Evolutionary conservation across 148 eudicot genomes (phyloP), one percentile per base, ranked within the genome.

Genomic region (Amaranthus cruentus): DNA sequence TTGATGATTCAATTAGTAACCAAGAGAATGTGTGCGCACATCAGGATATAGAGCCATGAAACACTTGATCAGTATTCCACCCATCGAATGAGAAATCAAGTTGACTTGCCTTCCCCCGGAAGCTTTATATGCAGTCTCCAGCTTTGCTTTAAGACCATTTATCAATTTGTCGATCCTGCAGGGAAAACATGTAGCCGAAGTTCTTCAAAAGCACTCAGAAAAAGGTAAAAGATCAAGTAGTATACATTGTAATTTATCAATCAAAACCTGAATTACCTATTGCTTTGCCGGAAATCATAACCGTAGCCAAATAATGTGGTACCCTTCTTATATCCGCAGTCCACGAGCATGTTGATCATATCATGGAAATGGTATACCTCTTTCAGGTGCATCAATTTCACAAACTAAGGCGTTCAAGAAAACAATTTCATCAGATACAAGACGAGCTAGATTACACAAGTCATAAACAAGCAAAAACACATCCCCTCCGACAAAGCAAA

Each of bases 71-170:
- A 95, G 87, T 79, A 95, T 79, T 82, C 97, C 97, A 66, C 99
- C 97, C 99, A 95, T 95, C 0, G 99, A 95, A 69, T 95, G 99
- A n/a, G 99, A 88, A 66, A 95, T 92, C 64, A 95, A 77, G 77
- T 91, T 88, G 75, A 90, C 88, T 86, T 92, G 90, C 75, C 90
- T 85, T 71, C 97, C 96, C 4, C 98, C 91, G 11, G 94, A 82
- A 73, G 96, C 94, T 79, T 90, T 86, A 76, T 88, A 83, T 18
- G 94, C 99, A 56, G 85, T 81, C 63, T 88, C 85, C 71, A 95
- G 73, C 82, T 84, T 95, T 62, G 43, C 83, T 74, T 86, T 88
- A 67, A 95, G 89, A 75, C 92, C 99, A 55, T 88, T 85, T 87
- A 95, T 92, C 71, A 73, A 73, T 79, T 86, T 85, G 69, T 81